Percentiles rank a stretch among this genome's conserved stretches.
These are phyloP conservation scores for Taiozyma sp. DNA, from an alignment of 1,139 yeast genomes.

Conservation along the genomic window DNA sequence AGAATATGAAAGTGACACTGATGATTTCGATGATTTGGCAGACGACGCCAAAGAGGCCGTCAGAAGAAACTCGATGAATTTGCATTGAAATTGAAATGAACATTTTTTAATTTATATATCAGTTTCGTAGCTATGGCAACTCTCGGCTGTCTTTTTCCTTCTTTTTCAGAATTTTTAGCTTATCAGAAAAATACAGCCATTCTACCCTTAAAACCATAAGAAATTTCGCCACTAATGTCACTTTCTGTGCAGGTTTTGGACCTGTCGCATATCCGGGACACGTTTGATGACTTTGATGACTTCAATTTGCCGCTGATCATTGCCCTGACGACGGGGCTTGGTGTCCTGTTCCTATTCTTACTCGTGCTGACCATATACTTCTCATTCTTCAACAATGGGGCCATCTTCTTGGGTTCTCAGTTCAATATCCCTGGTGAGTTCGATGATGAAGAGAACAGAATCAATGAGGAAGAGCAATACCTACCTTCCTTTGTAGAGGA, in stretches of 20 bases:
- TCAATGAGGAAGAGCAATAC: constrained; percentile 28
- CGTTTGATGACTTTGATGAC: constrained; percentile 12
- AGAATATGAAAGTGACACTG: constrained; percentile 55
- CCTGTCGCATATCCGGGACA: neutral
- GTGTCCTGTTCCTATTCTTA: constrained; percentile 31
- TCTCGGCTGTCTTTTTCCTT: neutral
- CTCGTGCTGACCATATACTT: constrained; percentile 32
- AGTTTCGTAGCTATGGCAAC: neutral
- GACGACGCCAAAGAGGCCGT: constrained; percentile 32
- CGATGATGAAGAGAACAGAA: constrained; percentile 29
- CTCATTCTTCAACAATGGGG: constrained; percentile 30
- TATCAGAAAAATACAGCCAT: neutral
- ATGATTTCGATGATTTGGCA: constrained; percentile 29
- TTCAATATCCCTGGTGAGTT: constrained; percentile 33
- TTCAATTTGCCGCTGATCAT: constrained; percentile 36
- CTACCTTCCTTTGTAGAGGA: constrained; percentile 29
- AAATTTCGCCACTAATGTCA: neutral
- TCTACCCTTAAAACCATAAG: too few relatives aligned
- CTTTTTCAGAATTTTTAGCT: neutral
- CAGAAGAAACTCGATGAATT: constrained; percentile 23
- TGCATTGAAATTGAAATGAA: neutral
- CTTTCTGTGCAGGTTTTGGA: neutral
- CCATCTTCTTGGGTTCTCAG: constrained; percentile 27
- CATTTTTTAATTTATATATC: neutral
- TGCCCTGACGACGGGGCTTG: constrained; percentile 34